A percentile compares a stretch with the other conserved stretches of the same genome.
Evolutionary conservation across 2,329 filamentous ascomycete genomes (phyloP).

Genomic region (Fusarium ambrosium): DNA sequence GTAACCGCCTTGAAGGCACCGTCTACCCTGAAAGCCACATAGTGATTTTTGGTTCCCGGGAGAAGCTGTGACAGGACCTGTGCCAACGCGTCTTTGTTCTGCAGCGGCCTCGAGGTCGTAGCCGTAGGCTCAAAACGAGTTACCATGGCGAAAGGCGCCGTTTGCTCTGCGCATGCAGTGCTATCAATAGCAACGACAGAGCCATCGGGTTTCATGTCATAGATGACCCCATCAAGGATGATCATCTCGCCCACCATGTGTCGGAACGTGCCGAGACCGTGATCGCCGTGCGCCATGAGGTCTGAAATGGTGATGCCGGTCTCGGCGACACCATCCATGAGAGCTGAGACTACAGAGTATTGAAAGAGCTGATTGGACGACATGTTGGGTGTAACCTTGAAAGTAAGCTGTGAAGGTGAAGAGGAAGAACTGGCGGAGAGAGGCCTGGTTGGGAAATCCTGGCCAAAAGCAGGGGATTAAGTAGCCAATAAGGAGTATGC

Average conservation of each 20-base stretch:
- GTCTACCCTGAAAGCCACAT: slow-evolving; percentile 12
- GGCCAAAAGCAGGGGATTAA: background rate
- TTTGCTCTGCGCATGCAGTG: background rate
- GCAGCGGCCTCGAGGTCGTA: background rate
- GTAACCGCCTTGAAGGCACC: slow-evolving; percentile 22
- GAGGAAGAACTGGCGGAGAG: background rate
- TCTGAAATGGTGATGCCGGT: slow-evolving; percentile 29
- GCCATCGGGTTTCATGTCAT: slow-evolving; percentile 35
- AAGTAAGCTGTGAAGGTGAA: background rate
- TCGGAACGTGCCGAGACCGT: slow-evolving; percentile 40
- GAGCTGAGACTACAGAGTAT: slow-evolving; percentile 38
- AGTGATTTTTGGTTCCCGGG: slow-evolving; percentile 21
- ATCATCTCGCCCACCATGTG: slow-evolving; percentile 42
- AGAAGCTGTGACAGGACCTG: slow-evolving; percentile 5
- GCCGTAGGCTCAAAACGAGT: slow-evolving; percentile 11
- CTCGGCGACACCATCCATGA: slow-evolving; percentile 39
- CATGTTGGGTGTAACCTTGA: slow-evolving; percentile 17
- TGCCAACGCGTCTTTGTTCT: background rate
- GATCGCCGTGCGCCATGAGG: slow-evolving; percentile 26
- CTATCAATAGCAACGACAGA: slow-evolving; percentile 12
- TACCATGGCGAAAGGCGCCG: slow-evolving; percentile 33
- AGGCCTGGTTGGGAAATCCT: background rate
- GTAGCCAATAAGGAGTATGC: background rate
- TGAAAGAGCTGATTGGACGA: slow-evolving; percentile 32
- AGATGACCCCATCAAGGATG: slow-evolving; percentile 30